Evolutionary conservation across 345 rosid species (phyloP).

Genomic region (Eucalyptus leucophloia): DNA sequence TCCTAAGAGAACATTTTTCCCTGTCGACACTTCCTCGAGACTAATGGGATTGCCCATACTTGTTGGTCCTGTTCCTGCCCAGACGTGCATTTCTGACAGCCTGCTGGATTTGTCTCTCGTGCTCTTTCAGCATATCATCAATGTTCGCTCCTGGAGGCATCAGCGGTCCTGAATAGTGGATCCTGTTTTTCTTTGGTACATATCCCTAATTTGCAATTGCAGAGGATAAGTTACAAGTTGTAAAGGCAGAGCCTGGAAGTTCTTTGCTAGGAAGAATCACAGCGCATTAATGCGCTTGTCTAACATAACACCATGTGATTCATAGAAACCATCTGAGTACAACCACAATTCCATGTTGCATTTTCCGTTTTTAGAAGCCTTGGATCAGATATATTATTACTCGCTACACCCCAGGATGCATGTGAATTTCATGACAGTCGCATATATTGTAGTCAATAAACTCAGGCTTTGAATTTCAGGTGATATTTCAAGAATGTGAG

Average conservation of each 20-base stretch:
- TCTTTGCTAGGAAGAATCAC: background rate
- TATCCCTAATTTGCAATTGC: slow-evolving; percentile 23
- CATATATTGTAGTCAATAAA: background rate
- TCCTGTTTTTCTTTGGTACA: slow-evolving; percentile 56
- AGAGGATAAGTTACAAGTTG: background rate
- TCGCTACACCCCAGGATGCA: background rate
- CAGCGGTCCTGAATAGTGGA: slow-evolving; percentile 86
- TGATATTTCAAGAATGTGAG: background rate
- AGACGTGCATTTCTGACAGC: slow-evolving; percentile 76
- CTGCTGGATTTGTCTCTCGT: slow-evolving; percentile 85
- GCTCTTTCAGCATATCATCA: slow-evolving; percentile 79
- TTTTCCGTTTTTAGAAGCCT: background rate
- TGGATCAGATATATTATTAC: background rate
- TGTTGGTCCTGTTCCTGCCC: slow-evolving; percentile 42
- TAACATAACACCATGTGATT: background rate
- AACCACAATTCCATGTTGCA: background rate
- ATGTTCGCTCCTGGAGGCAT: slow-evolving; percentile 84
- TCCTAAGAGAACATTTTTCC: background rate
- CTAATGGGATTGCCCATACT: background rate
- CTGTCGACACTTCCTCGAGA: background rate
- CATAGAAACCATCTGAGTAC: background rate
- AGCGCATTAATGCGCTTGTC: background rate
- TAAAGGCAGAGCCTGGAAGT: background rate
- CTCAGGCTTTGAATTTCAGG: background rate
- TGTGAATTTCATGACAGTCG: background rate